Conservation (phyloP, 2,329 filamentous ascomycete species). For the Talaromyces sp. region DNA sequence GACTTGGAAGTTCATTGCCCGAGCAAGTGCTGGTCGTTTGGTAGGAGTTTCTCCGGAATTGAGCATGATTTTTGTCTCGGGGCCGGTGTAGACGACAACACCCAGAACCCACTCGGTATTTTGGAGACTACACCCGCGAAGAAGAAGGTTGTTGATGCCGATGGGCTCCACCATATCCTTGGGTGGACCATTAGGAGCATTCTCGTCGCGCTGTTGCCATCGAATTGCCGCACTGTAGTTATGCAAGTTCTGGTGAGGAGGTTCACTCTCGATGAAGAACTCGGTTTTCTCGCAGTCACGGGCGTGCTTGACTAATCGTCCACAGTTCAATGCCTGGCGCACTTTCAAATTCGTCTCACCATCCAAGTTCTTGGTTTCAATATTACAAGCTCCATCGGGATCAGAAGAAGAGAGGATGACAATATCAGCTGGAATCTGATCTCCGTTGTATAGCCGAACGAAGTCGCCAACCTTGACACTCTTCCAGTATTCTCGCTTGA, state of each 20-base stretch:
- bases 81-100: slow-evolving; percentile 88
- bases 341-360: slow-evolving; percentile 98
- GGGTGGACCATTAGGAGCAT: slow-evolving; percentile 58
- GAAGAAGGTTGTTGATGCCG: slow-evolving; percentile 88
- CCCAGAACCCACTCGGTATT: slow-evolving; percentile 97
- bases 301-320: slow-evolving; percentile 78
- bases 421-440: slow-evolving; percentile 90
- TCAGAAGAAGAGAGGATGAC: slow-evolving; percentile 92
- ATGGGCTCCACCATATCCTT: slow-evolving; percentile 88
- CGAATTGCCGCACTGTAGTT: slow-evolving; percentile 86
- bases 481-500: slow-evolving; percentile 94
- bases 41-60: slow-evolving; percentile 93
- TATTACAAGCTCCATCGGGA: slow-evolving; percentile 88
- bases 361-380: slow-evolving; percentile 97
- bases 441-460: slow-evolving; percentile 91
- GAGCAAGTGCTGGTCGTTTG: slow-evolving; percentile 86
- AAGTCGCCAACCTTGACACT: slow-evolving; percentile 93
- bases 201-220: slow-evolving; percentile 72
- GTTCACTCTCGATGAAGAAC: slow-evolving; percentile 85
- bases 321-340: slow-evolving; percentile 82
- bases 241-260: slow-evolving; percentile 90
- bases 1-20: slow-evolving; percentile 95
- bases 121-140: slow-evolving; percentile 86
- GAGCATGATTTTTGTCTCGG: slow-evolving; percentile 99
- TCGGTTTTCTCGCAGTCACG: slow-evolving; percentile 86